These are phyloP conservation scores for Zygosaccharomyces lentus DNA, from an alignment of 805 yeast species.

Conservation along the genomic window DNA sequence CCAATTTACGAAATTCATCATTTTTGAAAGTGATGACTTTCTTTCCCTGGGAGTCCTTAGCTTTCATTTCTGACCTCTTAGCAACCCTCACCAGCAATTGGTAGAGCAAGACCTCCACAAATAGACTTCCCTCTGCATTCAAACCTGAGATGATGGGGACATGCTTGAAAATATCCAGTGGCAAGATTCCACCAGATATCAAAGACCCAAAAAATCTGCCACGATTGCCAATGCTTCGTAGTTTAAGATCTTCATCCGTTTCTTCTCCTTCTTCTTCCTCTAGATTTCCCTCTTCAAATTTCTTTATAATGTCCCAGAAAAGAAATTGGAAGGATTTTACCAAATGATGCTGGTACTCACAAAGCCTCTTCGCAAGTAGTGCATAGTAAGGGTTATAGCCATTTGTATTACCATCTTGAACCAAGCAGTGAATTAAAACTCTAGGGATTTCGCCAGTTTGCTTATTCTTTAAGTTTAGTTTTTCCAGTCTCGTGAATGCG, in stretches of 20 bases:
- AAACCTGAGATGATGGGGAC: slow-evolving; percentile 69
- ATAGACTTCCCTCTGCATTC: slow-evolving; percentile 55
- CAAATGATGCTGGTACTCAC: slow-evolving; percentile 61
- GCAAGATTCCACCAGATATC: slow-evolving; percentile 67
- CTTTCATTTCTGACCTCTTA: slow-evolving; percentile 53
- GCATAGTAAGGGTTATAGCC: slow-evolving; percentile 89
- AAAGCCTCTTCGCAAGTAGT: slow-evolving; percentile 67
- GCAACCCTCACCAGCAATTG: slow-evolving; percentile 62
- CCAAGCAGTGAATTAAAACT: slow-evolving; percentile 80
- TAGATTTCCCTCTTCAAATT: slow-evolving; percentile 54
- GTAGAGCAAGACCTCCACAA: slow-evolving; percentile 69
- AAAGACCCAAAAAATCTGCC: slow-evolving; percentile 80
- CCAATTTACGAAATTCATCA: slow-evolving; percentile 24
- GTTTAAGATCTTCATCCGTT: slow-evolving; percentile 49
- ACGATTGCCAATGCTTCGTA: slow-evolving; percentile 60
- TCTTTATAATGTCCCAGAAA: slow-evolving; percentile 81
- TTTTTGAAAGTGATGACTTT: slow-evolving; percentile 30
- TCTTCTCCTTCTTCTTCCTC: slow-evolving; percentile 34
- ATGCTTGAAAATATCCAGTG: slow-evolving; percentile 67
- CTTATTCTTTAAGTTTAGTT: slow-evolving; percentile 66
- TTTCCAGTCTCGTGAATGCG: slow-evolving; percentile 77
- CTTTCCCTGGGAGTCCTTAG: slow-evolving; percentile 28
- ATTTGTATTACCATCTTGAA: slow-evolving; percentile 53
- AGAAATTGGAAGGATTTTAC: slow-evolving; percentile 83
- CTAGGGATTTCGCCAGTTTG: slow-evolving; percentile 87